A percentile compares a stretch with the other conserved stretches of the same genome.
Evolutionary conservation across 805 yeast species (phyloP).

Genomic region (Hanseniaspora lachancei): DNA sequence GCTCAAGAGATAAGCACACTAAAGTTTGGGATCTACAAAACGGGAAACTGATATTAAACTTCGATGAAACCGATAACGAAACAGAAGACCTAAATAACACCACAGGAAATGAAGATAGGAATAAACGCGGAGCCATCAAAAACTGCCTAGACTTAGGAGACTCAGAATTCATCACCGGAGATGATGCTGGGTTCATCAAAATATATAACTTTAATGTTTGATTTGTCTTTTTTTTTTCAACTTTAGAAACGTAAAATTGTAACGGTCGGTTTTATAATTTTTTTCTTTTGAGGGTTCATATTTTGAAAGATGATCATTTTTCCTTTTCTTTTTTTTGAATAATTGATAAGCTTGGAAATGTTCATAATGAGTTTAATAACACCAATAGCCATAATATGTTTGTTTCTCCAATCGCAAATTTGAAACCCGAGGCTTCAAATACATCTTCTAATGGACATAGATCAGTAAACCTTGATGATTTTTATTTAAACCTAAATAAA

Average conservation of each 20-base stretch:
- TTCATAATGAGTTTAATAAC: background rate
- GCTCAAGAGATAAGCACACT: slow-evolving; percentile 82
- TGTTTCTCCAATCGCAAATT: background rate
- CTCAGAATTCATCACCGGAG: slow-evolving; percentile 78
- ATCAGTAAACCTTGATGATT: background rate
- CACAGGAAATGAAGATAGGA: background rate
- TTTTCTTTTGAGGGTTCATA: background rate
- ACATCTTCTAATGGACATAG: background rate
- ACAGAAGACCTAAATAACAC: slow-evolving; percentile 18
- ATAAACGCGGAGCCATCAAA: slow-evolving; percentile 22
- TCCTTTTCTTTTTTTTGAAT: background rate
- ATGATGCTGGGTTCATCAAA: slow-evolving; percentile 77
- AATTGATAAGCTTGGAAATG: background rate
- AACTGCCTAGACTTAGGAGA: slow-evolving; percentile 74
- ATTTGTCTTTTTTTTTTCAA: background rate
- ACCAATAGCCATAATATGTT: background rate
- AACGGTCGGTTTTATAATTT: background rate
- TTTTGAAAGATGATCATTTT: background rate
- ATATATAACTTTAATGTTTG: slow-evolving; percentile 60
- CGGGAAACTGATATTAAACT: slow-evolving; percentile 89
- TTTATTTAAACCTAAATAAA: background rate
- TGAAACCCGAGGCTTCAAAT: background rate
- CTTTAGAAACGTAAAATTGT: no score
- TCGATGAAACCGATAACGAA: slow-evolving; percentile 54
- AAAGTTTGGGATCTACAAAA: slow-evolving; percentile 94